Base-by-base conservation (phyloP, 2,329 filamentous ascomycete genomes). In the Leptographium radiaticola region DNA sequence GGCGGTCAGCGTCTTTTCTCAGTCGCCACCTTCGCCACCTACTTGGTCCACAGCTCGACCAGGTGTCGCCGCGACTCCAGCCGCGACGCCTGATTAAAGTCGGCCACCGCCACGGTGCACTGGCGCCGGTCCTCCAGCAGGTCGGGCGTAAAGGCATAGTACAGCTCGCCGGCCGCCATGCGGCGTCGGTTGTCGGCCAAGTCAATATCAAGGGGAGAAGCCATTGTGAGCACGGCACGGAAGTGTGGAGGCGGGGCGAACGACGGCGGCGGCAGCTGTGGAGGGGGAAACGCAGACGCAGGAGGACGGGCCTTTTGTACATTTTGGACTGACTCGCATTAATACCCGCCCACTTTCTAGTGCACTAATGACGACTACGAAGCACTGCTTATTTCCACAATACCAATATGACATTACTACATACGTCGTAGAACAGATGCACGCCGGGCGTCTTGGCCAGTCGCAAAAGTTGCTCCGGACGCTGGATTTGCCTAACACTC, bases 21-120 rank as follows among this genome's bases (percentile, higher is more conserved):
- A n/a, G n/a, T n/a, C n/a, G n/a, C n/a, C n/a, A n/a, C n/a, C n/a
- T n/a, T n/a, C n/a, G n/a, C n/a, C n/a, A 30, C 78, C 73, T 73
- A 89, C 87, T 84, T 78, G 69, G 77, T 80, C 77, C 82, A 89
- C 43, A 90, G 68, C 63, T 86, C 77, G 1, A 86, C 75, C 39
- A 81, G 71, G 38, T 73, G 71, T 55, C 87, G 74, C 43, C 87
- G 76, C 2, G 79, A 67, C 6, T 78, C 73, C 7, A 83, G 75
- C 0, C 75, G 76, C 0, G 79, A 51, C 1, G 59, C 55, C 13
- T 53, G 48, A 66, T 89, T 90, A 70, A 81, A 89, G 30, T 72
- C 72, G 25, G 74, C 66, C 60, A 76, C 81, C 0, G 86, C 85
- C 36, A 70, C 66, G 44, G 74, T 74, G 65, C 84, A 87, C 15